Evolutionary conservation across 768 basidiomycete species (phyloP).

Genomic region (Gloeophyllum trabeum): DNA sequence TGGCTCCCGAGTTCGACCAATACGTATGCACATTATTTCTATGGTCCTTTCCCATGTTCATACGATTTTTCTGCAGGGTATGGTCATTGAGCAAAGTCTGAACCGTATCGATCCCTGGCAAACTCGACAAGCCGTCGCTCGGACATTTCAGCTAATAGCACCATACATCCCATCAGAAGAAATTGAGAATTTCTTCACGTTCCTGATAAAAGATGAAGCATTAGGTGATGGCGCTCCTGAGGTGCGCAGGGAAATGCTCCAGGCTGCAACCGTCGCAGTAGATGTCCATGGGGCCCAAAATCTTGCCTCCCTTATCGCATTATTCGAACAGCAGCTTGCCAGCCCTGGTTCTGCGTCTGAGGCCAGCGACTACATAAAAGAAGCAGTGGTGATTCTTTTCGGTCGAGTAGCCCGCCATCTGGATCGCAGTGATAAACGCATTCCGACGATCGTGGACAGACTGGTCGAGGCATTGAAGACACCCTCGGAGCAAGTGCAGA

Average conservation of each 20-base stretch:
- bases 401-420: constrained; percentile 89
- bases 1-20: constrained; percentile 88
- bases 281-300: constrained; percentile 70
- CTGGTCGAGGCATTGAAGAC: constrained; percentile 86
- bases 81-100: constrained; percentile 83
- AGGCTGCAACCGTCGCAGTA: constrained; percentile 70
- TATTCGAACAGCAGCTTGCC: constrained; percentile 73
- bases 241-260: constrained; percentile 83
- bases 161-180: constrained; percentile 50
- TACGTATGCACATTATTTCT: constrained; percentile 51
- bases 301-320: constrained; percentile 62
- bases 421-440: constrained; percentile 60
- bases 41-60: background rate
- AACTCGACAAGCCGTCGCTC: constrained; percentile 63
- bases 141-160: constrained; percentile 56
- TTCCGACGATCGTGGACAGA: constrained; percentile 74
- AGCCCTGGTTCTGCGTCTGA: constrained; percentile 41
- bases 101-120: constrained; percentile 86
- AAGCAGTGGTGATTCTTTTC: constrained; percentile 90
- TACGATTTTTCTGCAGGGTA: constrained; percentile 45
- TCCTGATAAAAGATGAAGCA: constrained; percentile 78
- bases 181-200: constrained; percentile 66
- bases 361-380: constrained; percentile 80
- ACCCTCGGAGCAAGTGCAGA: constrained; percentile 92
- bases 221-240: constrained; percentile 77